Evolutionary conservation across 2,329 filamentous ascomycete genomes (phyloP).

Genomic region (Chaetomiaceae sp.): DNA sequence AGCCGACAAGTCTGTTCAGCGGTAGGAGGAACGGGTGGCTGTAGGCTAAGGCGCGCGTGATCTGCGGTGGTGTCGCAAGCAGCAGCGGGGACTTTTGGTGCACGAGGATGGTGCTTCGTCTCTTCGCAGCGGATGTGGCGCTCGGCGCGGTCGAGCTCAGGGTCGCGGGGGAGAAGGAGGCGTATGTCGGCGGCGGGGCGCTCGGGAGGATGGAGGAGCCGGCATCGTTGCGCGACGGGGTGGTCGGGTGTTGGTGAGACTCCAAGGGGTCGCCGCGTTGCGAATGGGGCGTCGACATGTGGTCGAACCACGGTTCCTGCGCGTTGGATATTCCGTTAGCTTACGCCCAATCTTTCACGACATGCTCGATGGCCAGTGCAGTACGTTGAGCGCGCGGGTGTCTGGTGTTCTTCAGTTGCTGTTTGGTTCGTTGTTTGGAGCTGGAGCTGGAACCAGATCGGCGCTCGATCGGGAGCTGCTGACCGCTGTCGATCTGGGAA

Average conservation of each 20-base stretch:
- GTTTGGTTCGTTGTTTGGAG: not conserved
- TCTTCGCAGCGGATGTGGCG: constrained; percentile 60
- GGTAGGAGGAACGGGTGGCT: constrained; percentile 92
- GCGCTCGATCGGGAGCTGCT: not conserved
- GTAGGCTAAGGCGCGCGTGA: constrained; percentile 90
- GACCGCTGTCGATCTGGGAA: not conserved
- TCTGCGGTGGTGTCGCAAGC: constrained; percentile 87
- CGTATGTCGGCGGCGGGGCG: constrained; percentile 65
- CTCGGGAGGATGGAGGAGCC: constrained; percentile 34
- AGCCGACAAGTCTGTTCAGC: constrained; percentile 76
- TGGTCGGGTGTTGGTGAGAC: constrained; percentile 25
- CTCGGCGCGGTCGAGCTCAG: constrained; percentile 63
- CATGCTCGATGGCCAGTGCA: not conserved
- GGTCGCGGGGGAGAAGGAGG: constrained; percentile 82
- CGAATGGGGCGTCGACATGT: constrained; percentile 46
- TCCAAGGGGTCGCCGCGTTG: constrained; percentile 34
- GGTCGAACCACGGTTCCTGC: constrained; percentile 50
- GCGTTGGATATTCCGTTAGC: constrained; percentile 14
- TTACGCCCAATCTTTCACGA: not conserved
- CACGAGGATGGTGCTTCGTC: constrained; percentile 86
- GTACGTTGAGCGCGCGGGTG: not conserved
- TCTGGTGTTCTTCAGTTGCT: not conserved
- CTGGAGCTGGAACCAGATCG: not conserved
- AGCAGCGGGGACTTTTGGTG: constrained; percentile 94
- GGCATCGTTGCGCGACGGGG: constrained; percentile 30